These are phyloP conservation scores for Puccinia hordei DNA, from an alignment of 1,284 basidiomycete species.

Conservation along the genomic window DNA sequence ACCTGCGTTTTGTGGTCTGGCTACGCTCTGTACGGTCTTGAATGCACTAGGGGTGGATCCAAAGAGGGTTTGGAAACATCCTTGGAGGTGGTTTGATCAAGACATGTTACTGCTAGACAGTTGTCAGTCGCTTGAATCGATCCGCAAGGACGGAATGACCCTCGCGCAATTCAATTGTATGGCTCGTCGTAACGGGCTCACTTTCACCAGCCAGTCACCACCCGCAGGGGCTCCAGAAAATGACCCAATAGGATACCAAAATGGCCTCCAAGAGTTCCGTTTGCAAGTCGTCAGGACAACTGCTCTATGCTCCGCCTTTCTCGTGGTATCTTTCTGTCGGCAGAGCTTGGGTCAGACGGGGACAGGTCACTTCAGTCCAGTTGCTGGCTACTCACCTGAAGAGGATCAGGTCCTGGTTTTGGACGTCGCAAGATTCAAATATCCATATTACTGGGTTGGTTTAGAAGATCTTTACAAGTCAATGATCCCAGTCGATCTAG, in stretches of 20 bases:
- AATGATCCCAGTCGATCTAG: constrained; percentile 55
- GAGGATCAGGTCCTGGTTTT: constrained; percentile 55
- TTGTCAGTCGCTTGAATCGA: constrained; percentile 54
- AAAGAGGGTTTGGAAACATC: constrained; percentile 53
- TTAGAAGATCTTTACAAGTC: constrained; percentile 53
- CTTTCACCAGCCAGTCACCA: constrained; percentile 2
- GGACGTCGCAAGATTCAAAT: constrained; percentile 57
- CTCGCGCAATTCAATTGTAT: constrained; percentile 56
- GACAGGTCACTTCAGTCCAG: constrained; percentile 55
- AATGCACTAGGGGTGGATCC: constrained; percentile 57
- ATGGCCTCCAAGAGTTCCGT: constrained; percentile 52
- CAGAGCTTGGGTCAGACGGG: constrained; percentile 55
- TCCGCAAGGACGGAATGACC: constrained; percentile 55
- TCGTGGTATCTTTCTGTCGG: constrained; percentile 55
- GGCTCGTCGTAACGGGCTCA: constrained; percentile 55
- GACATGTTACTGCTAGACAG: constrained; percentile 57
- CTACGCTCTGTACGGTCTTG: constrained; percentile 55
- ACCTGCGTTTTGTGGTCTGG: constrained; percentile 55
- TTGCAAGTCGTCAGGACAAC: constrained; percentile 48
- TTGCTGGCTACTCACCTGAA: constrained; percentile 53
- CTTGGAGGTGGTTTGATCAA: constrained; percentile 55
- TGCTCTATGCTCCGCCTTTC: constrained; percentile 40
- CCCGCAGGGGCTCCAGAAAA: neutral
- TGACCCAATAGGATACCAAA: constrained; percentile 5
- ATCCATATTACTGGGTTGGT: constrained; percentile 52